Evolutionary conservation across 169 alveolate species (phyloP).

Genomic region (Cyclospora cayetanensis): DNA sequence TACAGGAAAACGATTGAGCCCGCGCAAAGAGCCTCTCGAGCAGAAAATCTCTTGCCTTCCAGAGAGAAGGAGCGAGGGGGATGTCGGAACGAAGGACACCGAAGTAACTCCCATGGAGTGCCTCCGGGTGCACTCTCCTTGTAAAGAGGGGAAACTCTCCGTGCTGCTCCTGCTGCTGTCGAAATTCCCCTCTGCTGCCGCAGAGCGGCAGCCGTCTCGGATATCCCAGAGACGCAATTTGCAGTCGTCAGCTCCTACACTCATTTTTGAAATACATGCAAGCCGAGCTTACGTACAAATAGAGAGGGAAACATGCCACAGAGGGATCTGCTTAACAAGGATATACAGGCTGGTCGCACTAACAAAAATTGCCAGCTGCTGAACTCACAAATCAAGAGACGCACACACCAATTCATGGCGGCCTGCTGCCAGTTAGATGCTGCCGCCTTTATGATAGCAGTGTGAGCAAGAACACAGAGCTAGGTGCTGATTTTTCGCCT

Average conservation of each 20-base stretch:
- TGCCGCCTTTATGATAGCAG: neutral
- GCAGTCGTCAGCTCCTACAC: conserved; percentile 73
- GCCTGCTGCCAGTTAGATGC: neutral
- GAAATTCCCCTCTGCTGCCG: neutral
- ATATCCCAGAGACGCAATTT: conserved; percentile 63
- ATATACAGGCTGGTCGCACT: neutral
- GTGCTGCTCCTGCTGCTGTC: neutral
- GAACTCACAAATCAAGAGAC: too few species aligned
- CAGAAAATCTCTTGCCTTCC: conserved; percentile 48
- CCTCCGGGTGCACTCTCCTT: neutral
- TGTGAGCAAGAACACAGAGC: neutral
- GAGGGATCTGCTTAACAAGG: too few species aligned
- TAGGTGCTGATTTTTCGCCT: neutral
- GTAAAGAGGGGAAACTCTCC: neutral
- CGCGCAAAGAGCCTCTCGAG: neutral
- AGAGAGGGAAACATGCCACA: neutral
- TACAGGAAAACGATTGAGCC: neutral
- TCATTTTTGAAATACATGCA: neutral
- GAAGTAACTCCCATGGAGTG: conserved; percentile 72
- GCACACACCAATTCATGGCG: too few species aligned
- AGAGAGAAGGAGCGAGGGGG: neutral
- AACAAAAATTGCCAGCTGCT: neutral
- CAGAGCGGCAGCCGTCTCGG: conserved; percentile 27
- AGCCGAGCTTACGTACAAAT: neutral
- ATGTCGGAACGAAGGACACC: neutral